Evolutionary conservation across 78 protist genomes (phyloP), one percentile per base, ranked within the genome.

Genomic region (Chrysochromulina parva): DNA sequence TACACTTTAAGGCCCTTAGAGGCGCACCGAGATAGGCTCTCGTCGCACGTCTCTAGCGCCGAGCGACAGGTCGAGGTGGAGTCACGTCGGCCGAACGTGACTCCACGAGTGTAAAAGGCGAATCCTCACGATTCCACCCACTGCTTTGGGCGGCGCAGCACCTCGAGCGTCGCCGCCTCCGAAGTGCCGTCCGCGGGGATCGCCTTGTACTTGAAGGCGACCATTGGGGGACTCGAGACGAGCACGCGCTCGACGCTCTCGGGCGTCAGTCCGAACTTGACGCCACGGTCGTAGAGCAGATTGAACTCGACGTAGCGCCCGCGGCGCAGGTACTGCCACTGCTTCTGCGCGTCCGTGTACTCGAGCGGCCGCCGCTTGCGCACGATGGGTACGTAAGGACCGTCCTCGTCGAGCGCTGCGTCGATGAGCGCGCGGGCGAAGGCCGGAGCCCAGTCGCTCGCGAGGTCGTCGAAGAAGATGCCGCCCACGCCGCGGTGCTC

Each of bases 401-500:
- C 84, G 57, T 1, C 57, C 28, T 4, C 26, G 84, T 38, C 57
- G 84, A 74, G 84, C 16, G 84, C 84, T 10, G 16, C 3, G 55
- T 19, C 38, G 58, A 74, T 4, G 20, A 74, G 84, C 24, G 48
- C 38, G 52, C 1, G 52, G 14, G 57, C 11, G 11, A 78, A 78
- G 26, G 0, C 62, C 1, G 55, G 50, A 58, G 86, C 86, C 62
- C 86, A 50, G 52, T 9, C 62, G 13, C 9, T 62, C 52, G n/a
- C 38, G 24, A 78, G 55, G 55, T 84, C 88, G 24, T 84, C 88
- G 24, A 55, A 84, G 73, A 84, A 84, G 26, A 84, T 13, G 54
- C 88, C 88, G 20, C 88, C 88, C 19, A 84, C 26, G 71, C 88
- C 88, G 71, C 88, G 88, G n/a, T 57, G 67, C 71, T 84, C 88